Evolutionary conservation across 1,139 yeast species (phyloP), one percentile per base, ranked within the genome.

Genomic region (Candida tropicalis): DNA sequence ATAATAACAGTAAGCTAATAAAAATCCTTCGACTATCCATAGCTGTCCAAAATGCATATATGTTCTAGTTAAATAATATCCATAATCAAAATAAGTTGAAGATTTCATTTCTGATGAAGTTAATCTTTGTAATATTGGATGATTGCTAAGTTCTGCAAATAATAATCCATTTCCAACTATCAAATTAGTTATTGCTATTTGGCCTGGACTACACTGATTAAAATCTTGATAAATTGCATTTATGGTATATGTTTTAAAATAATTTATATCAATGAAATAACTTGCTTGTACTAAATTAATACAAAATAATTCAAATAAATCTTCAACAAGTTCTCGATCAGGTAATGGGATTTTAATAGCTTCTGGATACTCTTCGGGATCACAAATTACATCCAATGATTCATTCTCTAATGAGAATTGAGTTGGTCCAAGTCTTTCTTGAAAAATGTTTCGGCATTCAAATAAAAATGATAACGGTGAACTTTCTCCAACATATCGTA

Each of bases 1-100:
- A 45, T 71, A 64, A 50, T 60, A 73, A 43, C 68, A 62, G 44
- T 59, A 65, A 16, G 65, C 57, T 28, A 73, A 49, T 20, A 65
- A 46, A 44, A 68, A 59, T 0, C 72, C 73, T 47, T 73, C 74
- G 0, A 71, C 69, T 3, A 69, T 49, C 75, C 77, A 71, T 15
- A 72, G 44, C 38, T 62, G 62, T 2, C 50, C 49, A 12, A 36
- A 36, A 22, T 45, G 39, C 44, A 47, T 46, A 20, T 47, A 40
- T 32, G 39, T 39, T 32, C 43, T 47, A 2, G 51, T 38, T 17
- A 50, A 43, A 17, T 38, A 35, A 18, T 43, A 41, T 6, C 52
- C 53, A 42, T 39, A 50, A 20, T 50, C 49, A 22, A 47, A 47
- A 42, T 50, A 49, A 7, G 44, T 45, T 4, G 40, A 36, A 6